Conservation (phyloP, 345 rosid genomes). For the Brassica nigra region DNA sequence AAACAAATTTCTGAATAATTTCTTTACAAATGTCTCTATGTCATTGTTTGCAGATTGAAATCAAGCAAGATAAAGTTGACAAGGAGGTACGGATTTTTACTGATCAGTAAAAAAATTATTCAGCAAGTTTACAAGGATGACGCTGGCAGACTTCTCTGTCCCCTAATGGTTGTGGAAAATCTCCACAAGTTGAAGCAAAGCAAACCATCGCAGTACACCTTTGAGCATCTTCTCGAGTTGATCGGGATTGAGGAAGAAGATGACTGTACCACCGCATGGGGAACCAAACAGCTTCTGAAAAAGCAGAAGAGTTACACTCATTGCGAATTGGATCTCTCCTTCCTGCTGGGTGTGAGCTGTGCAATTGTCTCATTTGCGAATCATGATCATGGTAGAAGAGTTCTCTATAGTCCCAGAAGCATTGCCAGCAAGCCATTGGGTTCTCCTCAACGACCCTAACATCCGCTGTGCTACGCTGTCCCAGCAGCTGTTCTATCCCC, state of each 20-base stretch:
- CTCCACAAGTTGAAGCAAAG: slow-evolving; percentile 49
- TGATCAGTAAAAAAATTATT: slow-evolving; percentile 31
- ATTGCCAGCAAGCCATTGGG: slow-evolving; percentile 89
- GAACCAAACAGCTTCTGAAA: slow-evolving; percentile 53
- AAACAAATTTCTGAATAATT: too few species aligned
- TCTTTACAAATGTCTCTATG: not conserved
- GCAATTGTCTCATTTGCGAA: slow-evolving; percentile 87
- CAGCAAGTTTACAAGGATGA: too few species aligned
- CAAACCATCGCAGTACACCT: slow-evolving; percentile 54
- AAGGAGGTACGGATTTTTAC: slow-evolving; percentile 76
- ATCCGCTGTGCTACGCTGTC: slow-evolving; percentile 80
- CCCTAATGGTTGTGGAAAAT: slow-evolving; percentile 78
- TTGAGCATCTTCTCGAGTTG: slow-evolving; percentile 61
- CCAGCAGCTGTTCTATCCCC: slow-evolving; percentile 82
- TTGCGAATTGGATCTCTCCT: slow-evolving; percentile 84
- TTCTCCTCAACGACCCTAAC: slow-evolving; percentile 78
- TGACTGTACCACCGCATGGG: slow-evolving; percentile 80
- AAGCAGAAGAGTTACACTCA: slow-evolving; percentile 58
- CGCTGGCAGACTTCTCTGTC: slow-evolving; percentile 87
- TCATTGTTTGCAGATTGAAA: slow-evolving; percentile 62
- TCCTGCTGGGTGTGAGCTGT: slow-evolving; percentile 78
- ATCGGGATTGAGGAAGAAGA: slow-evolving; percentile 95
- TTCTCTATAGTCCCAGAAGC: slow-evolving; percentile 87
- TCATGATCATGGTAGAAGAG: slow-evolving; percentile 90
- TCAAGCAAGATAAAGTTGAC: slow-evolving; percentile 66